Base-by-base conservation (phyloP, 495 filamentous ascomycete species). In the Penicillium pulvis region DNA sequence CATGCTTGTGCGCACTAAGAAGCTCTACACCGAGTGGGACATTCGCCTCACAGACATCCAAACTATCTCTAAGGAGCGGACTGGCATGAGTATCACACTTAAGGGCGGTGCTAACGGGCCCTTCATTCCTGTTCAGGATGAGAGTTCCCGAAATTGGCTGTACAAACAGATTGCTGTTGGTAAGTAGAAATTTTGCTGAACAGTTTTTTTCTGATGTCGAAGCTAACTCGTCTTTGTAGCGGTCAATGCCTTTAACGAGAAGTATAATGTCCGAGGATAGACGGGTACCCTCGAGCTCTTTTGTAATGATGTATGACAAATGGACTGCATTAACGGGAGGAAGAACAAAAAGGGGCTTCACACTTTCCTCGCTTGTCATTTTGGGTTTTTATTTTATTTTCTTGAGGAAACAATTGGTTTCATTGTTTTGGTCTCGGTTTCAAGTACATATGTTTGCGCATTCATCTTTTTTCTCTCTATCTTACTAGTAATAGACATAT, bases 61-160 rank as follows among this genome's bases (percentile, higher is more conserved):
- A 82, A 97, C 92, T 0, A 97, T 98, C 57, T 88, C 87, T 30
- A 98, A 97, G 77, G 94, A 98, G 79, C 78, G 94, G 57, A 98
- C 95, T 11, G 94, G 94, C 8, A 85, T 98, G 79, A 90, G 88
- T 50, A 83, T 98, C 58, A 87, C 90, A 43, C 75, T 98, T 60
- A 90, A 96, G 60, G 93, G 92, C 1, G 91, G 91, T 11, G 90
- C 89, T 17, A 96, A 96, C 68, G 94, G 94, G 14, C 94, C 94
- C 10, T 98, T 97, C 65, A 90, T 98, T 33, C 94, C 94, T 0
- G 90, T 97, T 3, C 87, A 85, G 55, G 90, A 97, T 69, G 95
- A 97, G 78, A 88, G 86, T 63, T 83, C 85, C 16, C 77, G 95
- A 66, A 90, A 94, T 63, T 98, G 93, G 83, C 75, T 98, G 62